Conservation (phyloP, 495 filamentous ascomycete species). For the Hyaloscypha finlandica region DNA sequence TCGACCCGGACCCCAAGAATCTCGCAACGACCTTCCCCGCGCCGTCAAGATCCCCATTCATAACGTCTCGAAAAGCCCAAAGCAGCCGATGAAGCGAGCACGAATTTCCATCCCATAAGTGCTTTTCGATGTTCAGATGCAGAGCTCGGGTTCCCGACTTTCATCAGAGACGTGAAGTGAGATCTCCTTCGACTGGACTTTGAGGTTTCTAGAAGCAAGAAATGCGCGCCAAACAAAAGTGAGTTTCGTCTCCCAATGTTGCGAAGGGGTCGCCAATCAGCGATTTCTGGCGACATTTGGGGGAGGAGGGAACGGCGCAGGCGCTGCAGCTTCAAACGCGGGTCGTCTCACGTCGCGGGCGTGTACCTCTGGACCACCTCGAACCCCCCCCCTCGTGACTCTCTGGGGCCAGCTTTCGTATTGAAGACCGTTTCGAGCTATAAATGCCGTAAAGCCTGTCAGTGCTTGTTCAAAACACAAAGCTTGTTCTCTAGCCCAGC, state of each 20-base stretch:
- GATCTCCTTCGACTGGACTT: neutral
- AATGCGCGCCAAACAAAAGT: neutral
- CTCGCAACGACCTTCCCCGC: neutral
- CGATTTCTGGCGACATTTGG: neutral
- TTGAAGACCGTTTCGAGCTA: slow-evolving; percentile 1
- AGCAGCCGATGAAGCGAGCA: neutral
- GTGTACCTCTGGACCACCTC: neutral
- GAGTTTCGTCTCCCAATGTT: neutral
- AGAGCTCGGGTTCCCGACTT: neutral
- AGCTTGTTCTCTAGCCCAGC: neutral
- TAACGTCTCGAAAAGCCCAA: neutral
- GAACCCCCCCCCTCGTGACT: neutral
- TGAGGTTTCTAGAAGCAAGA: neutral
- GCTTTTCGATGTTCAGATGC: neutral
- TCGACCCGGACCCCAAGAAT: neutral
- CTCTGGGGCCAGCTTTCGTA: neutral
- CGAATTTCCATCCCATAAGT: neutral
- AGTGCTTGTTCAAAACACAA: neutral
- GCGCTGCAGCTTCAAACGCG: neutral
- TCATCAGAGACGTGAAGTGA: neutral
- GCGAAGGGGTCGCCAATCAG: neutral
- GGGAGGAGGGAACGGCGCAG: neutral
- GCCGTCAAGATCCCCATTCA: neutral
- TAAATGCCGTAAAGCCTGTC: neutral
- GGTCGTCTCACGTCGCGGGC: neutral